Evolutionary conservation across 306 rosid genomes (phyloP), one percentile per base, ranked within the genome.

Genomic region (Crotalaria pallida): DNA sequence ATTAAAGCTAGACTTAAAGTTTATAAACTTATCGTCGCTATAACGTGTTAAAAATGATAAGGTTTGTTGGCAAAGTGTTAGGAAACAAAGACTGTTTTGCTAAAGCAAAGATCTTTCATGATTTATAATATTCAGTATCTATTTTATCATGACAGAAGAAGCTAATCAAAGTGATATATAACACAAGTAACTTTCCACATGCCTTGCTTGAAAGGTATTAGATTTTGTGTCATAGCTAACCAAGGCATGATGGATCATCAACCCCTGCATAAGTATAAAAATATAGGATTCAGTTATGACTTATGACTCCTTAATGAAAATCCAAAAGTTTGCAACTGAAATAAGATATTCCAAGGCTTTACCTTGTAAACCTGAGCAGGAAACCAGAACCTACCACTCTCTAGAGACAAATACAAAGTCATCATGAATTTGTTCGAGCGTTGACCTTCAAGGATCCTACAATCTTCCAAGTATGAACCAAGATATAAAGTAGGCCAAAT

Each of bases 361-460:
- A 76, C 90, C 96, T 85, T 88, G 76, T 78, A 88, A 40, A 88
- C 87, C 80, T 92, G 90, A 67, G 91, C 91, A 18, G 94, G 93
- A 66, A 92, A 92, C 93, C 96, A 88, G 60, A 88, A 76, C 61
- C 62, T 72, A 12, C 96, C 94, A 57, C 22, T 70, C 69, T 92
- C 79, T 6, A 89, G 84, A 55, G 88, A 79, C 34, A 84, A 82
- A 84, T 87, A 89, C 79, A 82, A 71, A 61, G 85, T 72, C 84
- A 76, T 85, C 73, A 85, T 50, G 41, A 82, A 73, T 45, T 71
- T 73, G 41, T 59, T 59, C 6, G 84, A 78, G 8, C 24, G 9
- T 74, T 17, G 34, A 40, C n/a, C 58, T 26, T 8, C 43, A 73
- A 80, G 76, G n/a, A 52, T 11, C 56, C 41, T 18, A 24, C 19